Base-by-base conservation (phyloP, 345 rosid species). In the Pseudoturritis turrita region DNA sequence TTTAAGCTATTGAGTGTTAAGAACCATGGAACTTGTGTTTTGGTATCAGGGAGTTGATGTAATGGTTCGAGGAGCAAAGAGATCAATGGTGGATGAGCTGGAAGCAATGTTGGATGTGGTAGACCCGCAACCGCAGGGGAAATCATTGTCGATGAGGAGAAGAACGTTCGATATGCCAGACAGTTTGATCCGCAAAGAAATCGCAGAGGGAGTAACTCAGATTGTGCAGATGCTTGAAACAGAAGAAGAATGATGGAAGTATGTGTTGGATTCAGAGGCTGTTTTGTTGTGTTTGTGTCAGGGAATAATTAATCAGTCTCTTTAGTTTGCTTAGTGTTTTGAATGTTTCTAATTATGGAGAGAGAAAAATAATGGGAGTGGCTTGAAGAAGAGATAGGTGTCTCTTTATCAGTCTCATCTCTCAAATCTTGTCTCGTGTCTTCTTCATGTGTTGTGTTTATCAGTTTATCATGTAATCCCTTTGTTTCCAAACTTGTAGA, bases 81-180 rank as follows among this genome's bases (percentile, higher is more conserved):
- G 81, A 70, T 85, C 94, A 3, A 91, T 95, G 94, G 82, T 91
- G 61, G 96, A 86, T 55, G 98, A 95, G 77, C 83, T 95, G 65
- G 98, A 95, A 83, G 88, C 92, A 19, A 89, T 91, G 96, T 84
- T 95, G 9, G 98, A 95, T 3, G 91, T 75, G 64, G 90, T 95
- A 44, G 98, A 95, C 53, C 96, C 99, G 23, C 92, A 91, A 59
- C 95, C 97, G 10, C 62, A 74, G 0, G 87, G 92, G 51, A 91
- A 77, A 63, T 79, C 80, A 10, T 84, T 87, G 58, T 91, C 97
- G 36, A 82, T 91, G 91, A 86, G 75, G 70, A 84, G 90, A 76
- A 85, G 97, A 78, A 84, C 96, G 22, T 95, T 95, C 17, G 94
- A 89, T 77, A 79, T 91, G 96, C 98, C 99, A 3, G 96, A 88